Evolutionary conservation across 2,329 filamentous ascomycete species (phyloP).

Genomic region (Penicillium freii): DNA sequence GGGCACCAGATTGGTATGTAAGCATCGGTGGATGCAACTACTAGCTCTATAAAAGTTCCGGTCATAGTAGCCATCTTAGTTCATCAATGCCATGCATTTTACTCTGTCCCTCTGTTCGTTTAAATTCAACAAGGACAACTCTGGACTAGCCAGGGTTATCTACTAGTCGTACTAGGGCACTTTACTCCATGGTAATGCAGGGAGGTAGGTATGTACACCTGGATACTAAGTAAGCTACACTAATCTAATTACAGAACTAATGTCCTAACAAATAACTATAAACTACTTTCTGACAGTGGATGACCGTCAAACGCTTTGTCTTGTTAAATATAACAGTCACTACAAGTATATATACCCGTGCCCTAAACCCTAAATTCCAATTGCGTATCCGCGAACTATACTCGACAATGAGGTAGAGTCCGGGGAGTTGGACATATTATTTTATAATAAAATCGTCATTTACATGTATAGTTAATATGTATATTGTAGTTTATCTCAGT

Average conservation of each 20-base stretch:
- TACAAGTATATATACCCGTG: slow-evolving; percentile 7
- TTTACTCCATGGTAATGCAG: too few relatives aligned
- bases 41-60: neutral
- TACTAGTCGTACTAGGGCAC: neutral
- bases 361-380: slow-evolving; percentile 39
- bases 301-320: too few relatives aligned
- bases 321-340: neutral
- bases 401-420: neutral
- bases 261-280: neutral
- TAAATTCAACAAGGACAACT: too few relatives aligned
- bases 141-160: neutral
- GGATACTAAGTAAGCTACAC: neutral
- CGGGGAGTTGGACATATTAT: neutral
- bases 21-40: too few relatives aligned
- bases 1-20: neutral
- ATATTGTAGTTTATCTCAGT: neutral
- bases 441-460: neutral
- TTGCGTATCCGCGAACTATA: neutral
- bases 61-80: neutral
- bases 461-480: neutral
- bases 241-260: neutral
- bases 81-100: neutral
- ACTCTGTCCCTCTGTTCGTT: too few relatives aligned
- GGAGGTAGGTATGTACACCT: neutral
- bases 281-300: too few relatives aligned